Evolutionary conservation across 2,329 filamentous ascomycete genomes (phyloP).

Genomic region (Fusarium pininemorale): DNA sequence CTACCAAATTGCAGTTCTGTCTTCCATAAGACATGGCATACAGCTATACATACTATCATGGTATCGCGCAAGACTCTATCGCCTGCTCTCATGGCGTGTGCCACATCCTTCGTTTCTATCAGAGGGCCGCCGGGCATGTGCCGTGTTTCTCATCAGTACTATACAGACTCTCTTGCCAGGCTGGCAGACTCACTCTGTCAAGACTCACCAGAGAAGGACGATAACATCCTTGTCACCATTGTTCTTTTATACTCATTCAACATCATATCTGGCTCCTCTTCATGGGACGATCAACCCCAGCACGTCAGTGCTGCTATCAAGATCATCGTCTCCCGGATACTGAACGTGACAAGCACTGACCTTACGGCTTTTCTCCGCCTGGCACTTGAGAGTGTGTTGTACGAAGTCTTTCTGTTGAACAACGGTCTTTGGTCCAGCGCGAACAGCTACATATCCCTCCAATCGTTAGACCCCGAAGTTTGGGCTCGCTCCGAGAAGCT

Average conservation of each 20-base stretch:
- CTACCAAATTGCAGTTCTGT: not conserved
- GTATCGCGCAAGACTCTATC: not conserved
- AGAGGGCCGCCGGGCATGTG: not conserved
- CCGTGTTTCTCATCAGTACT: not conserved
- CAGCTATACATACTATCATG: not conserved
- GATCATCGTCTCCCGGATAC: not conserved
- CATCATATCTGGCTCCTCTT: not conserved
- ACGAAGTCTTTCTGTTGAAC: not conserved
- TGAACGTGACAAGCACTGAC: not conserved
- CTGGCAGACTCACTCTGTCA: not conserved
- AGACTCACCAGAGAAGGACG: not conserved
- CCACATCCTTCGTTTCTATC: not conserved
- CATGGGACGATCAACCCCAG: not conserved
- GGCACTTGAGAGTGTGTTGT: not conserved
- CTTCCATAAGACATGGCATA: not conserved
- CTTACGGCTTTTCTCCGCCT: not conserved
- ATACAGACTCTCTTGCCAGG: not conserved
- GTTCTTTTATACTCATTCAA: not conserved
- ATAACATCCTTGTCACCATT: not conserved
- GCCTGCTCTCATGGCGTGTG: not conserved
- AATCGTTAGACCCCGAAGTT: not conserved
- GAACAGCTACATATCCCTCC: not conserved
- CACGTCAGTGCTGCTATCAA: not conserved
- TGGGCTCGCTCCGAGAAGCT: not conserved
- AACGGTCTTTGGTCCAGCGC: not conserved